Evolutionary conservation across 352 stramenopile genomes (phyloP).

Genomic region (Pythium sp.): DNA sequence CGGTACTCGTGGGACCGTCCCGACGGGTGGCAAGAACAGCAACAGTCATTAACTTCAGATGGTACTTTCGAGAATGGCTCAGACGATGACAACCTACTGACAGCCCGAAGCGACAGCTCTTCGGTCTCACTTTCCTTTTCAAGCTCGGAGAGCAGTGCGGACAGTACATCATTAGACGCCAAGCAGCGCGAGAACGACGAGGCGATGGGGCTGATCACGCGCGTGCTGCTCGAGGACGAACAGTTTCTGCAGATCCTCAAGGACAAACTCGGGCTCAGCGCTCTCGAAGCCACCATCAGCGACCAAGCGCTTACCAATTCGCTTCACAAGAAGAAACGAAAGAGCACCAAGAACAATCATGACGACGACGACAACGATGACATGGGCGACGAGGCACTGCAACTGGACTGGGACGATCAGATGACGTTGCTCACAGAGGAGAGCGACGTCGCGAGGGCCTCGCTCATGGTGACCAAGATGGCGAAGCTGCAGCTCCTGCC

Average conservation of each 20-base stretch:
- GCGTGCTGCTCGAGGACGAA: constrained; percentile 50
- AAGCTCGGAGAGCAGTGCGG: neutral
- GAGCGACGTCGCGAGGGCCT: constrained; percentile 44
- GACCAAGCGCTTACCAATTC: constrained; percentile 1
- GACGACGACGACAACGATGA: constrained; percentile 18
- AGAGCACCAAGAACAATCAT: neutral
- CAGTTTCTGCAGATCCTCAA: constrained; percentile 57
- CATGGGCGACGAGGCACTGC: constrained; percentile 28
- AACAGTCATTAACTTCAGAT: neutral
- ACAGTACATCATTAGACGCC: constrained; percentile 12
- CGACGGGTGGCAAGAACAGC: constrained; percentile 26
- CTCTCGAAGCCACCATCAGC: constrained; percentile 8
- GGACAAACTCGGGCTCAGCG: constrained; percentile 53
- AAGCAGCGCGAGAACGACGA: constrained; percentile 29
- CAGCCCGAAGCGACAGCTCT: constrained; percentile 10
- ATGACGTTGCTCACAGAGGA: constrained; percentile 45
- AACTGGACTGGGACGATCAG: constrained; percentile 43
- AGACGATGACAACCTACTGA: constrained; percentile 7
- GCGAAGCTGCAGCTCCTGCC: constrained; percentile 51
- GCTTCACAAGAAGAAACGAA: constrained; percentile 4
- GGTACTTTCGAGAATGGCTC: constrained; percentile 14
- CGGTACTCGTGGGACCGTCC: constrained; percentile 56
- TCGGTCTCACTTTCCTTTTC: neutral
- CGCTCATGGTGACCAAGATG: constrained; percentile 55
- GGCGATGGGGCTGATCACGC: constrained; percentile 30